These are phyloP conservation scores for Termitomyces sp. DNA, from an alignment of 1,284 basidiomycete species.

Conservation along the genomic window DNA sequence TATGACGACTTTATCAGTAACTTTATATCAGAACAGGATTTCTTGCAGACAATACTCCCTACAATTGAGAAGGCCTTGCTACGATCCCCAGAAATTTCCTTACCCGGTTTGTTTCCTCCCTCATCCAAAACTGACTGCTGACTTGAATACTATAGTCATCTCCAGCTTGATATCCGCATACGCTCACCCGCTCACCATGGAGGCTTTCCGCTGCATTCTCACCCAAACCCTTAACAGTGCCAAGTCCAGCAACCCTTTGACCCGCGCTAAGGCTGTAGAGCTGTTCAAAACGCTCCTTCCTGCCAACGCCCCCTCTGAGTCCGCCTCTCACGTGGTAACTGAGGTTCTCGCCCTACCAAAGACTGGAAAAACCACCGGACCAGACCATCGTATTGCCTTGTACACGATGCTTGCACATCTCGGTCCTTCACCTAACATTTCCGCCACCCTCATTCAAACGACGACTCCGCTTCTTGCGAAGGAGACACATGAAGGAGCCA, in stretches of 20 bases:
- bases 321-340: slow-evolving; percentile 24
- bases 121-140: slow-evolving; percentile 3
- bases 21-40: slow-evolving; percentile 46
- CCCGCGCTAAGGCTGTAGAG: slow-evolving; percentile 53
- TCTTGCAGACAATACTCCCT: slow-evolving; percentile 51
- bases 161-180: slow-evolving; percentile 56
- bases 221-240: slow-evolving; percentile 63
- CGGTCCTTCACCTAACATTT: slow-evolving; percentile 46
- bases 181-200: slow-evolving; percentile 45
- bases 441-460: slow-evolving; percentile 49
- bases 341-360: slow-evolving; percentile 74
- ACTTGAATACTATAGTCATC: slow-evolving; percentile 39
- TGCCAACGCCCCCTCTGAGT: slow-evolving; percentile 26
- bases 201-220: slow-evolving; percentile 61
- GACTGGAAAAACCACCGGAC: slow-evolving; percentile 77
- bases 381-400: slow-evolving; percentile 80
- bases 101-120: slow-evolving; percentile 36
- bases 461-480: slow-evolving; percentile 65
- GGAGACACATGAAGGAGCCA: slow-evolving; percentile 70
- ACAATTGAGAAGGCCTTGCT: slow-evolving; percentile 70
- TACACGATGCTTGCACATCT: slow-evolving; percentile 72
- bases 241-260: slow-evolving; percentile 71
- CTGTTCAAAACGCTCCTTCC: slow-evolving; percentile 58
- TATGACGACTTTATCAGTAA: slow-evolving; percentile 59
- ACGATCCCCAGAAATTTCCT: slow-evolving; percentile 68